phyloP scores from a whole-genome alignment of 345 rosid genomes.

The Eucalyptus cloeziana region DNA sequence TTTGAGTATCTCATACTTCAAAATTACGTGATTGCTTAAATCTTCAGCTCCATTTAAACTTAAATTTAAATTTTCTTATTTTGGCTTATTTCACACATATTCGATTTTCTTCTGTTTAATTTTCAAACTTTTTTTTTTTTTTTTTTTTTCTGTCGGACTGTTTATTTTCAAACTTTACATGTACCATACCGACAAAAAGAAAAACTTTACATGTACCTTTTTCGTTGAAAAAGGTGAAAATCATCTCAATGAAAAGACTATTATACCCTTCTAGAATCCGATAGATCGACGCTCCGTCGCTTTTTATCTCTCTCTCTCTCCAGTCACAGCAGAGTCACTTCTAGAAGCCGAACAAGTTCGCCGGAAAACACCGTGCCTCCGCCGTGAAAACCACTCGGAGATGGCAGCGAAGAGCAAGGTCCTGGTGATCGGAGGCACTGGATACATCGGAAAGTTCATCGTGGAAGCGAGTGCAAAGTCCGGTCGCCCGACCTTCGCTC shows the following conservation, averaged over 20 bases:
- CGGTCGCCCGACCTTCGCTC: conserved; percentile 1
- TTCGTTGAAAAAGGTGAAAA: background rate
- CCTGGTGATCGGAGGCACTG: background rate
- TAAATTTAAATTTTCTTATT: background rate
- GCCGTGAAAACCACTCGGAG: background rate
- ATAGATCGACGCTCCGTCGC: background rate
- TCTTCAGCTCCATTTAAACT: background rate
- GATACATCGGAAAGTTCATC: conserved; percentile 4
- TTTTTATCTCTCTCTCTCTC: background rate
- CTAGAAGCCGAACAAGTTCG: background rate
- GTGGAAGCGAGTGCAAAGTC: background rate
- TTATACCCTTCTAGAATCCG: background rate
- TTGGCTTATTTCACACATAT: background rate
- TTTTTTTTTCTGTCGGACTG: too few species aligned
- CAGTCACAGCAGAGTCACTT: background rate
- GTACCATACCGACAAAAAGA: too few species aligned
- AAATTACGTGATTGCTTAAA: background rate
- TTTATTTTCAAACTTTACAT: too few species aligned
- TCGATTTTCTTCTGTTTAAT: background rate
- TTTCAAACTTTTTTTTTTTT: background rate
- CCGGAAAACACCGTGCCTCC: background rate
- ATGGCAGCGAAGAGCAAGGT: background rate
- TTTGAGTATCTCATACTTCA: background rate
- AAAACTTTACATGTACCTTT: too few species aligned
- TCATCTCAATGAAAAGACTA: background rate